These are phyloP conservation scores for Clonostachys byssicola DNA, from an alignment of 2,329 filamentous ascomycete species.

Conservation along the genomic window DNA sequence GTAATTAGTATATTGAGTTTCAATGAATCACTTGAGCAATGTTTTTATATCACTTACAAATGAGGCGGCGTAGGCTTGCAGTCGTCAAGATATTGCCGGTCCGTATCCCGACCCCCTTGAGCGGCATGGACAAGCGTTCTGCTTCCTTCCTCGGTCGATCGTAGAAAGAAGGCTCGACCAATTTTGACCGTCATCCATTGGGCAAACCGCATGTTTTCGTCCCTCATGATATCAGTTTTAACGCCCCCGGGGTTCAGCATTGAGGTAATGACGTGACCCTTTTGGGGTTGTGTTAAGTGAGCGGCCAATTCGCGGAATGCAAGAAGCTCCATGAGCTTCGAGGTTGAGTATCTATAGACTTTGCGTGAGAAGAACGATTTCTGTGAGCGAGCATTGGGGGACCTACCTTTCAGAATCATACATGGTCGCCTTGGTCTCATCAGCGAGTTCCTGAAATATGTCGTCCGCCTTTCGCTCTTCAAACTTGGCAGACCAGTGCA, in stretches of 20 bases:
- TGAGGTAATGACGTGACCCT: constrained; percentile 39
- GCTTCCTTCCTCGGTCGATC: constrained; percentile 40
- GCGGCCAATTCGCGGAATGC: constrained; percentile 13
- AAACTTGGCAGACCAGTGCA: constrained; percentile 17
- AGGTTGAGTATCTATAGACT: constrained; percentile 13
- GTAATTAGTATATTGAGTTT: constrained; percentile 22
- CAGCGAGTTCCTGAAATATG: constrained; percentile 21
- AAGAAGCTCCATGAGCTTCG: constrained; percentile 23
- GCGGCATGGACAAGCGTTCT: constrained; percentile 34
- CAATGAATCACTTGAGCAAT: too few relatives aligned
- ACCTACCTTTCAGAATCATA: not conserved
- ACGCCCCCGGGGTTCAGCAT: constrained; percentile 49
- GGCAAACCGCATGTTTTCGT: constrained; percentile 8
- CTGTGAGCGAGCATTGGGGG: too few relatives aligned
- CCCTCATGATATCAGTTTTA: constrained; percentile 37
- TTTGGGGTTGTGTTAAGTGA: constrained; percentile 5
- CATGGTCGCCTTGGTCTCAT: constrained; percentile 7
- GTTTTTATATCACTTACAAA: too few relatives aligned
- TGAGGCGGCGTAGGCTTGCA: constrained; percentile 1
- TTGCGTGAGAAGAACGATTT: too few relatives aligned
- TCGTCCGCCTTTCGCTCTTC: constrained; percentile 14
- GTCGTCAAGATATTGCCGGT: constrained; percentile 40
- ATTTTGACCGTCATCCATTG: constrained; percentile 5
- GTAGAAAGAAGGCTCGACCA: constrained; percentile 27
- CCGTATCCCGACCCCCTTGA: constrained; percentile 27